Evolutionary conservation across 768 basidiomycete genomes (phyloP).

Genomic region (Lactarius akahatsu): DNA sequence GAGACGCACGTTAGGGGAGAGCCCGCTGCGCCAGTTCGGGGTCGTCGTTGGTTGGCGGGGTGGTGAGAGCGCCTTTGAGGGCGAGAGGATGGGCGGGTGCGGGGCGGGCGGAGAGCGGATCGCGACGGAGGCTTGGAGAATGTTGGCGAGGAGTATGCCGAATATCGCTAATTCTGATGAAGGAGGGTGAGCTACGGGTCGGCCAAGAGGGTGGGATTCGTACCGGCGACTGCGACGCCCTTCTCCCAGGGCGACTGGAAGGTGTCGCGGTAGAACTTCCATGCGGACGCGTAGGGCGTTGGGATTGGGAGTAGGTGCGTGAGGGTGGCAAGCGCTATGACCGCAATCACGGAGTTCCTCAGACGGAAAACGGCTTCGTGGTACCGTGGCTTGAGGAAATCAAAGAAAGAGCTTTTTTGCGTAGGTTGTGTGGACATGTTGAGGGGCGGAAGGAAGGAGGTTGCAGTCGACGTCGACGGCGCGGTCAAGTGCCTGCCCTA

Average conservation of each 20-base stretch:
- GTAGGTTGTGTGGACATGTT: conserved; percentile 13
- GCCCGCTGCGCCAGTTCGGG: conserved; percentile 18
- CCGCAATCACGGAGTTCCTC: conserved; percentile 21
- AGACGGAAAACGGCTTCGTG: conserved; percentile 27
- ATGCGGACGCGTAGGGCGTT: conserved; percentile 24
- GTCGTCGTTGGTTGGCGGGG: neutral
- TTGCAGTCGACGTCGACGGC: neutral
- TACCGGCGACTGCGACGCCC: conserved; percentile 17
- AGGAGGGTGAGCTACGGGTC: neutral
- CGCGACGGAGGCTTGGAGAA: conserved; percentile 21
- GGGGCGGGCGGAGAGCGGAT: conserved; percentile 24
- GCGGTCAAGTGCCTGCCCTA: neutral
- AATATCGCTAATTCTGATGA: conserved; percentile 18
- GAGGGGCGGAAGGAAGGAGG: neutral
- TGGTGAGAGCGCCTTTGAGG: conserved; percentile 16
- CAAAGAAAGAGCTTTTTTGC: conserved; percentile 16
- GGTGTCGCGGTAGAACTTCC: conserved; percentile 26
- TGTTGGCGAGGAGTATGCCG: conserved; percentile 23
- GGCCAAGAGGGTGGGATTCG: neutral
- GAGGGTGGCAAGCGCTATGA: conserved; percentile 17
- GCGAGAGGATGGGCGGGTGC: conserved; percentile 21
- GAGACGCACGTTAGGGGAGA: conserved; percentile 27
- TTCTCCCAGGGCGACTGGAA: conserved; percentile 26
- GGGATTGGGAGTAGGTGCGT: conserved; percentile 30
- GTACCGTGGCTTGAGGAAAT: conserved; percentile 26